phyloP scores from a whole-genome alignment of 2,329 filamentous ascomycete species.

The Aspergillus calidoustus region DNA sequence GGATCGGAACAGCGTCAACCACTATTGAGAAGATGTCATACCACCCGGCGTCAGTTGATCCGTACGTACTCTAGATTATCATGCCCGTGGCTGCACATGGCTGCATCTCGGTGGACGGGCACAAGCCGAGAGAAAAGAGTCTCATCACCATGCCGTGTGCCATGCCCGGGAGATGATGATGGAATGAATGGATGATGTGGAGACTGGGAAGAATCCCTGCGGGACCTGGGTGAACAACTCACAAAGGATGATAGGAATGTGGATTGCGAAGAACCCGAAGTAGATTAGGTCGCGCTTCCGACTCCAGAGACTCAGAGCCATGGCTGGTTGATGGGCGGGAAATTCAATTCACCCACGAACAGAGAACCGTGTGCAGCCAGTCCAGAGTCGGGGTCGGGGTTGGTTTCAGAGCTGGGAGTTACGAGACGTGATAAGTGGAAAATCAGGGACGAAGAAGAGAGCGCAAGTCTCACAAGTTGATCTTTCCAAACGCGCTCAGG shows the following conservation, averaged over 20 bases:
- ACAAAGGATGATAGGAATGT: constrained; percentile 67
- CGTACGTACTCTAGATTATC: not conserved
- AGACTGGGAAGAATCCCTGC: constrained; percentile 8
- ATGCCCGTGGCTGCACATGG: not conserved
- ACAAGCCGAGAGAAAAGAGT: not conserved
- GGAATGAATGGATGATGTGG: not conserved
- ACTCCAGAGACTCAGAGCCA: constrained; percentile 27
- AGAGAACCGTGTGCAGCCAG: constrained; percentile 3
- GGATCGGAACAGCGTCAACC: constrained; percentile 65
- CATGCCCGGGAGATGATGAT: not conserved
- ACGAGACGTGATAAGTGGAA: not conserved
- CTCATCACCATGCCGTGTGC: not conserved
- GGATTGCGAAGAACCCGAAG: constrained; percentile 65
- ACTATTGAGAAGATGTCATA: constrained; percentile 44
- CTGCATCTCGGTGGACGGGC: not conserved
- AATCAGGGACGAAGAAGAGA: not conserved
- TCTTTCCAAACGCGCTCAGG: not conserved
- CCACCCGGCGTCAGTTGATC: constrained; percentile 13
- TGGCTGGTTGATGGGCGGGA: constrained; percentile 10
- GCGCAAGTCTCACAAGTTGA: not conserved
- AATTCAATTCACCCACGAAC: not conserved
- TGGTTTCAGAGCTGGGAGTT: not conserved
- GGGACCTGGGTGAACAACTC: constrained; percentile 20
- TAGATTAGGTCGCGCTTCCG: constrained; percentile 47
- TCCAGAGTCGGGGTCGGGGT: not conserved